These are phyloP conservation scores for Malus domestica DNA, from an alignment of 306 rosid genomes.

Conservation along the genomic window ASM211411v1 NC_041796.1:9617001-9617500, in stretches of 20 bases:
- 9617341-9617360: conserved; percentile 68
- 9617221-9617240: not conserved
- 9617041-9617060: conserved; percentile 43
- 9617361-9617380: conserved; percentile 76
- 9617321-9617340: conserved; percentile 45
- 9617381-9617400: conserved; percentile 74
- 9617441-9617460: conserved; percentile 36
- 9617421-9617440: conserved; percentile 54
- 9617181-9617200: not conserved
- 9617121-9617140: conserved; percentile 49
- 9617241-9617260: not conserved
- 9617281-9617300: conserved; percentile 12
- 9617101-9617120: conserved; percentile 50
- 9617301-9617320: conserved; percentile 39
- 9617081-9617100: conserved; percentile 74
- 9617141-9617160: not conserved
- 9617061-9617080: conserved; percentile 71
- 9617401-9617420: conserved; percentile 51
- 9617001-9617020: conserved; percentile 63
- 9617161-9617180: not conserved
- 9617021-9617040: conserved; percentile 38
- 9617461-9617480: conserved; percentile 34
- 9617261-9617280: conserved; percentile 10
- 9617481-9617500: conserved; percentile 46
- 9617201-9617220: not conserved